Base-by-base conservation (phyloP, 257 asterid species). In the Jacaranda mimosifolia region DNA sequence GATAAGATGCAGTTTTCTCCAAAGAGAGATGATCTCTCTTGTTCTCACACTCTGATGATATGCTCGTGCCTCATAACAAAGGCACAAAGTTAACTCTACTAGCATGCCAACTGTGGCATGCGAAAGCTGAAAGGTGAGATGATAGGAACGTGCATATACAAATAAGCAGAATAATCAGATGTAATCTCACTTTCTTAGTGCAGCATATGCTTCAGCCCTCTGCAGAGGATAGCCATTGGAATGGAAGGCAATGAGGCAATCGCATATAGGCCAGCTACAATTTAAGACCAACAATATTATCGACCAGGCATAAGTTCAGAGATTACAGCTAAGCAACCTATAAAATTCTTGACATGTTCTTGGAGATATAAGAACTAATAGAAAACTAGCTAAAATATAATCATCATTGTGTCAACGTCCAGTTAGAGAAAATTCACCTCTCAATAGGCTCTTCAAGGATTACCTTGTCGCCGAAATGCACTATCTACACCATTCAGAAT, bases 211-310 rank as follows among this genome's bases (percentile, higher is more conserved):
- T 81, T 93, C 98, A 72, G 92, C 99, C 87, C 89, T 93, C 87
- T 89, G 81, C 86, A 93, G 76, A 15, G 99, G 98, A 84, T 93
- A 95, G 62, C 97, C 97, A 83, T 84, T 77, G 73, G 97, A 95
- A 73, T 90, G 72, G 89, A 95, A 95, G 56, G 97, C 99, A 82
- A 95, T 88, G 84, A 95, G 83, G 84, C 98, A 93, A 46, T 95
- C 91, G 60, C 99, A 95, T 83, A 95, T 89, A 14, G 98, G 98
- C 99, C 99, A 95, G 66, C 99, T 95, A 87, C 80, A 86, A 80
- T 76, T 49, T 15, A 71, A 74, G 56, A 70, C 60, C 46, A 63
- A 39, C 18, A 35, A 72, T 4, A 63, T 67, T 58, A 71, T 60
- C 70, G 21, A 65, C 49, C 8, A 56, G 75, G n/a, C 45, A 55